Percentiles rank a stretch among this genome's conserved stretches.
phyloP scores from a whole-genome alignment of 495 filamentous ascomycete species.

The Lichina pygmaea region DNA sequence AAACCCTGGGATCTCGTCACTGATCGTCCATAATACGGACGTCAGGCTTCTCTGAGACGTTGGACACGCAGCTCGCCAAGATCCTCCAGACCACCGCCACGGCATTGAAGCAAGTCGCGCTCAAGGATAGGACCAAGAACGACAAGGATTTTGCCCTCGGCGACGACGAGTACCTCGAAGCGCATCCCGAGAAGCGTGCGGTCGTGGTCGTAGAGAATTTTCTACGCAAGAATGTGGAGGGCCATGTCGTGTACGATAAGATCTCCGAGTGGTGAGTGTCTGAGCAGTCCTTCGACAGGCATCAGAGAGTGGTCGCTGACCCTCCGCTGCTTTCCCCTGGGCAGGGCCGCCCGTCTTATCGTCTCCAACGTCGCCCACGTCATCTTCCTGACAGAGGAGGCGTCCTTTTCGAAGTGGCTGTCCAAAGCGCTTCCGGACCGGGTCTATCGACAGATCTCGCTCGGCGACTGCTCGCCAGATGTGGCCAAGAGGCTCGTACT shows the following conservation, averaged over 20 bases:
- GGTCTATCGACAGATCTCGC: constrained; percentile 59
- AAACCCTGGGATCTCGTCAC: background rate
- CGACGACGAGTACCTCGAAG: constrained; percentile 76
- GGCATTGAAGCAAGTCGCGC: constrained; percentile 50
- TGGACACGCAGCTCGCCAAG: constrained; percentile 76
- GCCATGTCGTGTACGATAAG: constrained; percentile 60
- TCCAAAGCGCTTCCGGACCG: constrained; percentile 73
- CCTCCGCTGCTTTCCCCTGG: background rate
- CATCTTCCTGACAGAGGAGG: constrained; percentile 84
- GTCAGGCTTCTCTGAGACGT: constrained; percentile 58
- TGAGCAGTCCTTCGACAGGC: background rate
- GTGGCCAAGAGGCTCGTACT: constrained; percentile 78
- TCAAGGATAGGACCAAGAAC: constrained; percentile 36
- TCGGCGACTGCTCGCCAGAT: constrained; percentile 66
- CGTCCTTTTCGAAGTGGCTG: constrained; percentile 68
- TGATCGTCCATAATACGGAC: background rate
- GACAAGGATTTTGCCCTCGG: constrained; percentile 46
- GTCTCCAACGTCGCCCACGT: constrained; percentile 84
- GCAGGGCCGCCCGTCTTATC: constrained; percentile 51
- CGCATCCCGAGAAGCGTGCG: constrained; percentile 60
- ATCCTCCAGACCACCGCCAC: constrained; percentile 68
- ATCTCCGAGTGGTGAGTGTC: constrained; percentile 44
- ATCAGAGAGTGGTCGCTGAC: background rate
- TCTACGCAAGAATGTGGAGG: constrained; percentile 48
- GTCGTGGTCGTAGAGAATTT: constrained; percentile 92